Evolutionary conservation across 2,329 filamentous ascomycete genomes (phyloP).

Genomic region (Paradendryphiella salina): DNA sequence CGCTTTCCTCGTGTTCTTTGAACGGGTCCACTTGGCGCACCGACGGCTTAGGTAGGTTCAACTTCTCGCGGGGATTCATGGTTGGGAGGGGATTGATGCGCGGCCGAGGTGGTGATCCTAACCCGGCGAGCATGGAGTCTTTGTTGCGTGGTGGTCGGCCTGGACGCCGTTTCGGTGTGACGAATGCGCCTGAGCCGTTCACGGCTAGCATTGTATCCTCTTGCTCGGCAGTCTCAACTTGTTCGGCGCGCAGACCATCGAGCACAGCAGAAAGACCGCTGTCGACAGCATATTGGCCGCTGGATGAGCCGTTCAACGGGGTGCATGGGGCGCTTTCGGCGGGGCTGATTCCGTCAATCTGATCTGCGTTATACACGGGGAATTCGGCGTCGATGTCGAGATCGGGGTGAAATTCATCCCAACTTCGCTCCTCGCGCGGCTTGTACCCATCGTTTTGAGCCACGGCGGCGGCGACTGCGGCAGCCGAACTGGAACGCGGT

Average conservation of each 20-base stretch:
- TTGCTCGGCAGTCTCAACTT: slow-evolving; percentile 29
- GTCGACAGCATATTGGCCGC: slow-evolving; percentile 40
- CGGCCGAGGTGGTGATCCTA: slow-evolving; percentile 62
- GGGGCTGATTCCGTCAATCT: slow-evolving; percentile 73
- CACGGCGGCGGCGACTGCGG: slow-evolving; percentile 82
- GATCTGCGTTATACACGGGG: slow-evolving; percentile 76
- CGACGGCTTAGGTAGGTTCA: slow-evolving; percentile 75
- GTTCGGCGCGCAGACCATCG: slow-evolving; percentile 42
- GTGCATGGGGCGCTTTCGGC: slow-evolving; percentile 54
- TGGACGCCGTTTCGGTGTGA: slow-evolving; percentile 59
- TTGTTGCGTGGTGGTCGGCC: slow-evolving; percentile 67
- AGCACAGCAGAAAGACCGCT: slow-evolving; percentile 42
- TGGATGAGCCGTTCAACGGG: slow-evolving; percentile 36
- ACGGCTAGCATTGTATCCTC: slow-evolving; percentile 16
- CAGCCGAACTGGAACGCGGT: slow-evolving; percentile 81
- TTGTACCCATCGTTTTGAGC: slow-evolving; percentile 96
- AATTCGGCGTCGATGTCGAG: slow-evolving; percentile 85
- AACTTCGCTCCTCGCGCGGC: slow-evolving; percentile 91
- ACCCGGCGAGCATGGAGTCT: slow-evolving; percentile 63
- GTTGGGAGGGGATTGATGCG: slow-evolving; percentile 76
- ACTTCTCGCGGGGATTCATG: slow-evolving; percentile 76
- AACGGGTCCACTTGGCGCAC: slow-evolving; percentile 81
- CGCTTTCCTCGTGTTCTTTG: slow-evolving; percentile 79
- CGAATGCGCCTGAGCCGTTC: slow-evolving; percentile 27
- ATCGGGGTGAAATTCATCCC: slow-evolving; percentile 97